Evolutionary conservation across 2,329 filamentous ascomycete species (phyloP), one percentile per base, ranked within the genome.

Genomic region (Canariomyces notabilis): DNA sequence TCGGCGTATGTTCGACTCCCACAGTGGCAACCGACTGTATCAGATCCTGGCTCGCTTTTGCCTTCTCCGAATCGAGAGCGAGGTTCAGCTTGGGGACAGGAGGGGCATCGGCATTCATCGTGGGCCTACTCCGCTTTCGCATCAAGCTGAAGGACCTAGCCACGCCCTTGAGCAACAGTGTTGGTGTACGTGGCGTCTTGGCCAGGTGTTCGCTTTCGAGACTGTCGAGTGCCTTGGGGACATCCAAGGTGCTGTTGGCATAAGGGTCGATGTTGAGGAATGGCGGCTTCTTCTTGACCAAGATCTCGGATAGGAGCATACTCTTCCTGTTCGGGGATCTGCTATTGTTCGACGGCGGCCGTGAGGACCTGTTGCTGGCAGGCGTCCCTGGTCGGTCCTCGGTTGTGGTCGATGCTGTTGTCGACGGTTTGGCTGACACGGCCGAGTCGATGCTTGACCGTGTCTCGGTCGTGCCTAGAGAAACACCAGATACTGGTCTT

Each of bases 181-280:
- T 56, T 1, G 65, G 64, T 1, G 71, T 70, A 21, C 52, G 52
- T 1, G 72, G 69, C 11, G 72, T 71, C 60, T 62, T 71, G 18
- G 72, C 69, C 3, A 67, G 59, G 40, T 33, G 36, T 15, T 58
- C 59, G 7, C 57, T 35, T 22, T 51, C 29, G 56, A 53, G 37
- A 60, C 46, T 52, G 44, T 54, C 50, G 32, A 48, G 35, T 6
- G 42, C 31, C 46, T 50, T 54, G 35, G 54, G 54, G 22, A 62
- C 50, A 31, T 57, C 56, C 14, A 64, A 59, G 58, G 65, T 69
- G 39, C 60, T 61, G 29, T 61, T 59, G 18, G 74, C 72, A 50
- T 72, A 79, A 2, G 77, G 77, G 56, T 80, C 77, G 50, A 76
- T 71, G 59, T 64, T 70, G 16, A 80, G 68, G 60, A 80, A 80